Base-by-base conservation (phyloP, 1,284 basidiomycete genomes). In the Psilocybe mexicana region DNA sequence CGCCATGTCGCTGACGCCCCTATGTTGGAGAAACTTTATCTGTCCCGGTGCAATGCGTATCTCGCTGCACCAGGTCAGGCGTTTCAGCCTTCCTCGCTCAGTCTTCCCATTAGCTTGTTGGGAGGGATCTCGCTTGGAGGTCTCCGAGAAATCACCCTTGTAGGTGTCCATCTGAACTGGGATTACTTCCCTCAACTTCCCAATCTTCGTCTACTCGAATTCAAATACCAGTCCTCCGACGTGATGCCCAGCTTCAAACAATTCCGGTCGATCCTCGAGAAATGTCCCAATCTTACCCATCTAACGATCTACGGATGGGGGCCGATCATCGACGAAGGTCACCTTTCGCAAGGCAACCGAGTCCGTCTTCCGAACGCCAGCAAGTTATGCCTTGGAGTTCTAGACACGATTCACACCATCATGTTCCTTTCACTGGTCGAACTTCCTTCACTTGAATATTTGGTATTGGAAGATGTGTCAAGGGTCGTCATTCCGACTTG, bases 131-230 rank as follows among this genome's bases (percentile, higher is more conserved):
- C 28, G 23, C 62, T 77, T 1, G 55, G 63, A 11, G 59, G 60
- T 18, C 68, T 84, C 36, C 72, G 72, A 0, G 67, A 73, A n/a
- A 69, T 85, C 5, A 72, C 74, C 0, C 68, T 85, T 3, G 74
- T 76, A 1, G 83, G 83, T 1, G 82, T 83, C 12, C 83, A 85
- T 61, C 64, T 84, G 43, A 75, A 82, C 56, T 85, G 83, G 83
- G 49, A 66, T 5, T 60, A 48, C 10, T 72, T 74, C 7, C 65
- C 72, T 10, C 65, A 72, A 11, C 65, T 83, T 46, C 63, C 61
- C 3, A 74, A 76, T 55, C 74, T 85, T 11, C 69, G 70, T n/a
- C 70, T 69, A 23, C 68, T 85, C 38, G 77, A 82, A 57, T 69
- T 84, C 62, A 82, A 75, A 61, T 85, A 80, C 59, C 80, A 83